Conservation (phyloP, 2,329 filamentous ascomycete species). For the Neurospora sp. region DNA sequence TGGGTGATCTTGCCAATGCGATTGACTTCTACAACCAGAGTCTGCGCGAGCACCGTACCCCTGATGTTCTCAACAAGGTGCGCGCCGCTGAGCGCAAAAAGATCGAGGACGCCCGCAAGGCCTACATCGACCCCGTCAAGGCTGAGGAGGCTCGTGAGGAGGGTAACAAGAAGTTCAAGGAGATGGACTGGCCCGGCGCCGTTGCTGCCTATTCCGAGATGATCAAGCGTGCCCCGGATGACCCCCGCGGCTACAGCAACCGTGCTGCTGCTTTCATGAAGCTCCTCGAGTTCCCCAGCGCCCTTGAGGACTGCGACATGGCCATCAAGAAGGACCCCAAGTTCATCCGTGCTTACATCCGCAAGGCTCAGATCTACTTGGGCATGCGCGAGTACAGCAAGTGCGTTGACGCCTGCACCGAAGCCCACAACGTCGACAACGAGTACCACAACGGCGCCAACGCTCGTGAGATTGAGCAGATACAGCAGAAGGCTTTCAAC, state of each 20-base stretch:
- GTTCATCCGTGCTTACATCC: slow-evolving; percentile 93
- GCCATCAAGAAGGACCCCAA: slow-evolving; percentile 85
- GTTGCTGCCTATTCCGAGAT: slow-evolving; percentile 94
- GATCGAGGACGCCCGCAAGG: slow-evolving; percentile 61
- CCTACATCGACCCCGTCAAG: slow-evolving; percentile 84
- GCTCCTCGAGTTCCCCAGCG: slow-evolving; percentile 88
- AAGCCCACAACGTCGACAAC: slow-evolving; percentile 68
- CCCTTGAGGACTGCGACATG: slow-evolving; percentile 82
- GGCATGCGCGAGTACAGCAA: slow-evolving; percentile 98
- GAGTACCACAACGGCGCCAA: slow-evolving; percentile 63
- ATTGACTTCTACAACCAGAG: slow-evolving; percentile 89
- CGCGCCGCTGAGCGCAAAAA: slow-evolving; percentile 83
- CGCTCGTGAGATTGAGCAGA: slow-evolving; percentile 81
- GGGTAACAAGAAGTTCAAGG: slow-evolving; percentile 96
- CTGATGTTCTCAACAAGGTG: slow-evolving; percentile 87
- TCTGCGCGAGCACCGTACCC: slow-evolving; percentile 91
- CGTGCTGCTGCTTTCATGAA: slow-evolving; percentile 95
- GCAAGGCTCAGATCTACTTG: slow-evolving; percentile 90
- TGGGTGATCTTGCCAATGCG: slow-evolving; percentile 68
- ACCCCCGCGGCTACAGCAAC: slow-evolving; percentile 93
- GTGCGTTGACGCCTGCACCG: slow-evolving; percentile 79
- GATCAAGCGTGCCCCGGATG: slow-evolving; percentile 88
- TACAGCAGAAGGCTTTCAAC: slow-evolving; percentile 84
- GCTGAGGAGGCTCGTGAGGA: slow-evolving; percentile 92
- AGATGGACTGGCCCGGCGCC: slow-evolving; percentile 86